Evolutionary conservation across 2,329 filamentous ascomycete species (phyloP).

Genomic region (Sporothrix sp.): DNA sequence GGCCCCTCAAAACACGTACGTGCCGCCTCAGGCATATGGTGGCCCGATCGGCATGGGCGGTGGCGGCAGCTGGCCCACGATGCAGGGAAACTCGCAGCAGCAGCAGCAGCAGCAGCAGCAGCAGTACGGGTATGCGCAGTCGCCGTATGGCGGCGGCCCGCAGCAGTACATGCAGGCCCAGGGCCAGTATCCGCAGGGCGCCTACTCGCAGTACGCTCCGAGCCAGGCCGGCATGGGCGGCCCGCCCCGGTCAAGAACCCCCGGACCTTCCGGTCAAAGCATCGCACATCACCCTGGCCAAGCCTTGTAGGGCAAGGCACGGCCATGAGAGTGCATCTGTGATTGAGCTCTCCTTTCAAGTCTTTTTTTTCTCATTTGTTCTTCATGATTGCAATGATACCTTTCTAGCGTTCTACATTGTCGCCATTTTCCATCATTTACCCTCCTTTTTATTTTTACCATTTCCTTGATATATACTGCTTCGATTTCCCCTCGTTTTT

Average conservation of each 20-base stretch:
- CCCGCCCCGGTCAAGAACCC: constrained; percentile 8
- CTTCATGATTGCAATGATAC: not conserved
- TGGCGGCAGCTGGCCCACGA: constrained; percentile 10
- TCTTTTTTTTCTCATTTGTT: not conserved
- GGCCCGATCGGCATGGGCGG: constrained; percentile 1
- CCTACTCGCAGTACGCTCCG: constrained; percentile 13
- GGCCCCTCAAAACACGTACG: constrained; percentile 6
- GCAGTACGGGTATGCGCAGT: constrained; percentile 13
- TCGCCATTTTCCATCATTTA: not conserved
- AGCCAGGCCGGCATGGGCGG: constrained; percentile 18
- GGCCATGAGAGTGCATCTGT: constrained; percentile 10
- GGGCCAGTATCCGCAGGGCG: not conserved
- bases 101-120: constrained; percentile 14
- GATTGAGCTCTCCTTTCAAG: no score
- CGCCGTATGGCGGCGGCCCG: not conserved
- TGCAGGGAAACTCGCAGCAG: constrained; percentile 12
- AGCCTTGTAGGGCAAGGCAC: constrained; percentile 22
- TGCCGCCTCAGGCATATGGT: not conserved
- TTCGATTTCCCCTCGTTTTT: not conserved
- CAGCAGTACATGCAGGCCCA: not conserved
- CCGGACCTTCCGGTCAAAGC: constrained; percentile 18
- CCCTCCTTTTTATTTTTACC: not conserved
- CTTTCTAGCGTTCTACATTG: not conserved
- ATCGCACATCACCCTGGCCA: constrained; percentile 22
- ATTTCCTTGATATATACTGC: not conserved